A percentile compares a stretch with the other conserved stretches of the same genome.
These are phyloP conservation scores for Curvularia sp. DNA, from an alignment of 2,329 filamentous ascomycete genomes.

Conservation along the genomic window DNA sequence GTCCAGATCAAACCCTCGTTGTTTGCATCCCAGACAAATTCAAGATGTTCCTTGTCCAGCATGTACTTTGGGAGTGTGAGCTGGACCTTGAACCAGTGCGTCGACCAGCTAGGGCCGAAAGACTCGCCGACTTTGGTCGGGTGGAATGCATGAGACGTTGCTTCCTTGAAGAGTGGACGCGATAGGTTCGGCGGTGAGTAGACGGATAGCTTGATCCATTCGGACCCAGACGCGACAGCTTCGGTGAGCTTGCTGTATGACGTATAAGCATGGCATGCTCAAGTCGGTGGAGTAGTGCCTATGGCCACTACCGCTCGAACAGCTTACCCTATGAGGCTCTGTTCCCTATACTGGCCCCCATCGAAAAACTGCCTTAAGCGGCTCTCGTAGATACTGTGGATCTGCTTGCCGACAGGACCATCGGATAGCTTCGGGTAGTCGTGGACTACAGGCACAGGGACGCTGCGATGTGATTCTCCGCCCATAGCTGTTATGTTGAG, in stretches of 20 bases:
- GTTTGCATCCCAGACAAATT: slow-evolving; percentile 94
- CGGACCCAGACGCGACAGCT: slow-evolving; percentile 69
- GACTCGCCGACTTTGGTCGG: slow-evolving; percentile 75
- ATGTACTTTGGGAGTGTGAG: slow-evolving; percentile 79
- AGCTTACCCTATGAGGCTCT: slow-evolving; percentile 74
- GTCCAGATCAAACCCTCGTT: slow-evolving; percentile 96
- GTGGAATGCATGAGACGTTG: slow-evolving; percentile 75
- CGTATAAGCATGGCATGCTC: slow-evolving; percentile 19
- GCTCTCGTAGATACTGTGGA: slow-evolving; percentile 83
- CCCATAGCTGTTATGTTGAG: slow-evolving; percentile 38
- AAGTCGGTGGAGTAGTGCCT: background rate
- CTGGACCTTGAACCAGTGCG: slow-evolving; percentile 92
- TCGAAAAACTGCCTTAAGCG: slow-evolving; percentile 83
- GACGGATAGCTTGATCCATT: slow-evolving; percentile 82
- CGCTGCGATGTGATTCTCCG: slow-evolving; percentile 43
- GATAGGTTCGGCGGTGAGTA: slow-evolving; percentile 82
- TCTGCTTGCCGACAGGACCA: slow-evolving; percentile 58
- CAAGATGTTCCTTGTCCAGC: slow-evolving; percentile 78
- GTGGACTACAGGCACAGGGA: slow-evolving; percentile 29
- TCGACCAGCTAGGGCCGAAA: slow-evolving; percentile 96
- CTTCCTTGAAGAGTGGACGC: slow-evolving; percentile 86
- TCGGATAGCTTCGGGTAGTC: slow-evolving; percentile 46
- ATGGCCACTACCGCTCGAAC: background rate
- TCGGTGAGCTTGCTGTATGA: slow-evolving; percentile 72
- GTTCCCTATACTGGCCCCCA: slow-evolving; percentile 71